A percentile compares a stretch with the other conserved stretches of the same genome.
Evolutionary conservation across 2,329 filamentous ascomycete species (phyloP).

Genomic region (Moelleriella libera): DNA sequence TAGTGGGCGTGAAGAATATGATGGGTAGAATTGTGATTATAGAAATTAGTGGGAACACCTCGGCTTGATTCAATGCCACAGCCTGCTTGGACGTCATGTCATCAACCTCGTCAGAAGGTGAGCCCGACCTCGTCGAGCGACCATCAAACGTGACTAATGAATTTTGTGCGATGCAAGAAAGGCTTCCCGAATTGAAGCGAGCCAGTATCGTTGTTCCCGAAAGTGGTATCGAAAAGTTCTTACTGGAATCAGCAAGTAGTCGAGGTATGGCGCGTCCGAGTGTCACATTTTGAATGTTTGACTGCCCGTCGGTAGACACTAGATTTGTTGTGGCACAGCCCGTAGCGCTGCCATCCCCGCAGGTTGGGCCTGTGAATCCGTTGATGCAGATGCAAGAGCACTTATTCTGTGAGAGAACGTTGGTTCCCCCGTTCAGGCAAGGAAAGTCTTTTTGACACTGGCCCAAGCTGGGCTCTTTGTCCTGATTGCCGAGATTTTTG

Average conservation of each 20-base stretch:
- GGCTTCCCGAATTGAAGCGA: conserved; percentile 58
- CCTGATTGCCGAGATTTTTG: conserved; percentile 26
- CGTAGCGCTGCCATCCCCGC: conserved; percentile 28
- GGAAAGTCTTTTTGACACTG: conserved; percentile 46
- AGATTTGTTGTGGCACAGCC: conserved; percentile 39
- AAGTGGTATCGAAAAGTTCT: conserved; percentile 65
- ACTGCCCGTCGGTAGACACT: conserved; percentile 22
- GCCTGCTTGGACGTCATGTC: not conserved
- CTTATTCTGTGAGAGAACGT: conserved; percentile 48
- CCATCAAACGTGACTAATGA: conserved; percentile 75
- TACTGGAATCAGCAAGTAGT: conserved; percentile 49
- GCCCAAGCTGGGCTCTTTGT: conserved; percentile 22
- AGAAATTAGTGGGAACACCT: conserved; percentile 1
- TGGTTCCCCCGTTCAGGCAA: conserved; percentile 72
- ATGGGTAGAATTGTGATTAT: not conserved
- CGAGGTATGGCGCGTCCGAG: conserved; percentile 67
- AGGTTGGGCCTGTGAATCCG: conserved; percentile 57
- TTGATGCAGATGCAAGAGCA: conserved; percentile 85
- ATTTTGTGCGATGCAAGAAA: conserved; percentile 78
- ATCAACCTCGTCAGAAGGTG: conserved; percentile 2
- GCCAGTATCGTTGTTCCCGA: conserved; percentile 55
- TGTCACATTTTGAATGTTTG: conserved; percentile 51
- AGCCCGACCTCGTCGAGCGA: conserved; percentile 18
- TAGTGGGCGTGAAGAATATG: not conserved
- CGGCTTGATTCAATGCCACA: not conserved